phyloP scores from a whole-genome alignment of 176 grass and related monocot species.

The Oryza coarctata region DNA sequence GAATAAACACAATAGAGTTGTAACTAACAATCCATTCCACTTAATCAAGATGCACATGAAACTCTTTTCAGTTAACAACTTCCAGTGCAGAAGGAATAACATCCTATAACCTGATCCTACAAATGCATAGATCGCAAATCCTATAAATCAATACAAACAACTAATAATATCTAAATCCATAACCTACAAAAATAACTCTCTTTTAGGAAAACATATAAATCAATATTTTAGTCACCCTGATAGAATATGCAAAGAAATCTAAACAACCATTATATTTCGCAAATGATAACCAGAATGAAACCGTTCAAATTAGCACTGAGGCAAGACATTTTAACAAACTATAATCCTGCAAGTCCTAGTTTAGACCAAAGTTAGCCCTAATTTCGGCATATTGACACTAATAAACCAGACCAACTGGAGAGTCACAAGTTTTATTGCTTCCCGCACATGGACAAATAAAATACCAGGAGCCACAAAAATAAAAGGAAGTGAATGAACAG shows the following conservation, averaged over 20 bases:
- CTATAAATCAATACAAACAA: not conserved
- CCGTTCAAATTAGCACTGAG: not conserved
- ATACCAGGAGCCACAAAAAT: not conserved
- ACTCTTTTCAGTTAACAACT: not conserved
- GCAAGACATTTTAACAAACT: not conserved
- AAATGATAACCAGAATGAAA: not conserved
- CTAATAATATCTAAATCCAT: not conserved
- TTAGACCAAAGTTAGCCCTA: not conserved
- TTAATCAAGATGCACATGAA: not conserved
- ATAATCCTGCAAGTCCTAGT: not conserved
- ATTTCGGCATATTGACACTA: not conserved
- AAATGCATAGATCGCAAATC: slow-evolving; percentile 8
- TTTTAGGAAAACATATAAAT: not conserved
- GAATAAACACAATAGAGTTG: slow-evolving; percentile 1
- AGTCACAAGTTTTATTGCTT: not conserved
- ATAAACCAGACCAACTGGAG: not conserved
- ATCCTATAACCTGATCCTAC: slow-evolving; percentile 7
- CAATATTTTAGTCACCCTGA: not conserved
- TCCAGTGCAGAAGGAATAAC: not conserved
- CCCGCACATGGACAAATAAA: not conserved
- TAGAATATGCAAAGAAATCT: slow-evolving; percentile 5
- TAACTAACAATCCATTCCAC: not conserved
- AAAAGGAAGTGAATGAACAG: not conserved
- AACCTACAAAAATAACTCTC: not conserved
- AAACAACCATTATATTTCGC: not conserved